A percentile compares a stretch with the other conserved stretches of the same genome.
phyloP scores from a whole-genome alignment of 768 basidiomycete species.

The Pleurotus ostreatus region DNA sequence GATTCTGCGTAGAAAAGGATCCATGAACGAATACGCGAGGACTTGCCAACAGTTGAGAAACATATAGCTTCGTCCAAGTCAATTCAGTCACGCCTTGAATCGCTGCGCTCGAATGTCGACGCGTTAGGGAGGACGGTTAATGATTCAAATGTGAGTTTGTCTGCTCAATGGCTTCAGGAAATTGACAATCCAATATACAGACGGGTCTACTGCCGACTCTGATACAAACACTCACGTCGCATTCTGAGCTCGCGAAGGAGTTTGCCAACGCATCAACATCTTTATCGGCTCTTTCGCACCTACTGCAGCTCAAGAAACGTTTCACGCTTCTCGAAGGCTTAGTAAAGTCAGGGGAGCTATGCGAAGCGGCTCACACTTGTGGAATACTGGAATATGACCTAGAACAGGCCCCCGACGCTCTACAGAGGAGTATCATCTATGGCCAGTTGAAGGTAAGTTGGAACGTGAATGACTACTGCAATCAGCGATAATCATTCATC shows the following conservation, averaged over 20 bases:
- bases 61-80: conserved; percentile 62
- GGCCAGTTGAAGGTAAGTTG: conserved; percentile 53
- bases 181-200: conserved; percentile 30
- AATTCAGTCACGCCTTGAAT: conserved; percentile 54
- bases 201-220: conserved; percentile 64
- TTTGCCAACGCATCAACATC: conserved; percentile 49
- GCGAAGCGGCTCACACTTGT: conserved; percentile 54
- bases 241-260: conserved; percentile 62
- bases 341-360: conserved; percentile 54
- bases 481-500: no score
- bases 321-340: conserved; percentile 41
- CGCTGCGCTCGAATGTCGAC: conserved; percentile 51
- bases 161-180: background rate
- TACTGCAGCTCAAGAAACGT: conserved; percentile 47
- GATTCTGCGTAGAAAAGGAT: conserved; percentile 50
- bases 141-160: conserved; percentile 49
- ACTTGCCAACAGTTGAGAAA: conserved; percentile 59
- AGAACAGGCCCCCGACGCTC: conserved; percentile 41
- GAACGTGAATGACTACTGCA: background rate
- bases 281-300: conserved; percentile 48
- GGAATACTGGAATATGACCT: conserved; percentile 40
- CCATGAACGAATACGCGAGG: conserved; percentile 65
- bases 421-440: conserved; percentile 49
- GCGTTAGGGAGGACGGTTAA: conserved; percentile 46
- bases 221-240: conserved; percentile 48